Percentiles rank a stretch among this genome's conserved stretches.
phyloP scores from a whole-genome alignment of 176 grass and related monocot species.

The Musa itinerans region DNA sequence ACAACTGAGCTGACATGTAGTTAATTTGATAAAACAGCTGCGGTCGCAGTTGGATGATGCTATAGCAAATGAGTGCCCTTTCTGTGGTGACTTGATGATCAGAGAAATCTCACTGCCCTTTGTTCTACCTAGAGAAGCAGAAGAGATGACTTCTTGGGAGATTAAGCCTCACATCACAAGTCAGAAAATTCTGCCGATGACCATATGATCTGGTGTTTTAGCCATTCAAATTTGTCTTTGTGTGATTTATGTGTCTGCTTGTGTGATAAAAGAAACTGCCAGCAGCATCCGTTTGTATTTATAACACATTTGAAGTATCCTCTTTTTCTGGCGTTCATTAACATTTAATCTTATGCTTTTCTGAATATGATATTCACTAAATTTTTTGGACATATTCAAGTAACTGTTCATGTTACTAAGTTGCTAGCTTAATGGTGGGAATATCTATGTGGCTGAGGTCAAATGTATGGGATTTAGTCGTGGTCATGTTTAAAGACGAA shows the following conservation, averaged over 20 bases:
- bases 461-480: too few species aligned
- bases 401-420: too few species aligned
- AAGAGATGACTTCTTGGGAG: slow-evolving; percentile 74
- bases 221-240: background rate
- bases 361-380: too few species aligned
- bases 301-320: too few species aligned
- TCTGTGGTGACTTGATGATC: slow-evolving; percentile 96
- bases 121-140: slow-evolving; percentile 52
- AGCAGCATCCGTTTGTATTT: too few species aligned
- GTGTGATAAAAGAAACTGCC: background rate
- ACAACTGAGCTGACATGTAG: background rate
- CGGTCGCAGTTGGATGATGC: slow-evolving; percentile 81
- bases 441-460: too few species aligned
- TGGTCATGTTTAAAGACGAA: too few species aligned
- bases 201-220: slow-evolving; percentile 22
- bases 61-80: slow-evolving; percentile 81
- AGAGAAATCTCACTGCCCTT: slow-evolving; percentile 80
- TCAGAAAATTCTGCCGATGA: slow-evolving; percentile 83
- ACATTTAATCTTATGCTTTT: too few species aligned
- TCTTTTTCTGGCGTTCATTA: too few species aligned
- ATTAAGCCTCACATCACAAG: slow-evolving; percentile 49
- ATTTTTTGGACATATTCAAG: too few species aligned
- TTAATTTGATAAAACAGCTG: slow-evolving; percentile 39
- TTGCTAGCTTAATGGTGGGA: too few species aligned
- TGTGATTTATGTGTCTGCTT: background rate